phyloP scores from a whole-genome alignment of 2,329 filamentous ascomycete genomes.

The Knufia fluminis region DNA sequence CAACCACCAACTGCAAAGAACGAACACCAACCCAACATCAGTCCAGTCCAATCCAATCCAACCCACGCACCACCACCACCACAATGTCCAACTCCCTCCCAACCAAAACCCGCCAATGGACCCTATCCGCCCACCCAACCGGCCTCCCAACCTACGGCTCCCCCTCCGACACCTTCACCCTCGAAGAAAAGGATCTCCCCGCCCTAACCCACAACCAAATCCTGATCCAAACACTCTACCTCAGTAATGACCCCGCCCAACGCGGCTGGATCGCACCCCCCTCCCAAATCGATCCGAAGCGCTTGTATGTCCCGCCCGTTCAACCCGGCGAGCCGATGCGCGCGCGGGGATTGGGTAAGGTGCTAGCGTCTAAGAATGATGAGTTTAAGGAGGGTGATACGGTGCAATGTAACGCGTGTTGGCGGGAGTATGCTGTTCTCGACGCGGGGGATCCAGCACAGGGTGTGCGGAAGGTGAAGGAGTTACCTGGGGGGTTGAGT shows the following conservation, averaged over 20 bases:
- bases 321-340: conserved; percentile 32
- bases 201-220: conserved; percentile 32
- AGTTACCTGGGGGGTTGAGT: conserved; percentile 17
- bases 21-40: too few species aligned
- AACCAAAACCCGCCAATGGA: conserved; percentile 16
- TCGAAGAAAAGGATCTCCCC: conserved; percentile 13
- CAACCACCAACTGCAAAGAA: too few species aligned
- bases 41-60: too few species aligned
- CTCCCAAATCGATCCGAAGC: conserved; percentile 22
- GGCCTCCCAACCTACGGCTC: conserved; percentile 14
- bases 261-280: conserved; percentile 39
- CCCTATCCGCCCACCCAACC: conserved; percentile 14
- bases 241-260: conserved; percentile 47
- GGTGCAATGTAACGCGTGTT: conserved; percentile 28
- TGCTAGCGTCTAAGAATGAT: conserved; percentile 30
- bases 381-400: conserved; percentile 28
- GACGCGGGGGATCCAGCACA: conserved; percentile 24
- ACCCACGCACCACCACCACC: not conserved
- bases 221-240: conserved; percentile 38
- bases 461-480: conserved; percentile 22
- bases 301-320: conserved; percentile 41
- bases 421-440: conserved; percentile 36
- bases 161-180: conserved; percentile 14
- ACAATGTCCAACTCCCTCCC: conserved; percentile 8
- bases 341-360: conserved; percentile 29